Evolutionary conservation across 305 asterid species (phyloP), one percentile per base, ranked within the genome.

Genomic region (Ruellia speciosa): DNA sequence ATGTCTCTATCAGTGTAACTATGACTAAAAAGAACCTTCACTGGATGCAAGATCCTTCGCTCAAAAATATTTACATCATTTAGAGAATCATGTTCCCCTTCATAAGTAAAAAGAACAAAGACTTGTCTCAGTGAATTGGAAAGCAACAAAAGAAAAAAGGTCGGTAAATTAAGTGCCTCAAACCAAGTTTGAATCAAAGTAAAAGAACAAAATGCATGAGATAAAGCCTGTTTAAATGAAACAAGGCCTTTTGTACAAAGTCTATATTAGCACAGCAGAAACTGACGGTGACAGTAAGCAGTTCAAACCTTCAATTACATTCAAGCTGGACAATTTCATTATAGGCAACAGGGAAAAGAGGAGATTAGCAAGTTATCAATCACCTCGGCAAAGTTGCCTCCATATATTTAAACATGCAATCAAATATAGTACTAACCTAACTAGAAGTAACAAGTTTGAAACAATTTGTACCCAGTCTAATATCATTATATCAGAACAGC

Each of bases 1-100:
- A 51, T 50, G 19, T 66, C 71, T 75, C 87, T 71, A 86, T 83
- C 94, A 83, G 95, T 75, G 94, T 87, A 84, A 87, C 96, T 82
- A 87, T 80, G 90, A 87, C 87, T 66, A 77, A 7, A 62, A 43
- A 80, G 73, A 71, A 72, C 9, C 79, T 31, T 82, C 90, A 84
- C 43, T 37, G 85, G 90, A 77, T 49, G 59, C 45, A 24, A 64
- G 52, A 66, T 81, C 96, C 86, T 59, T 80, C 73, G 66, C 89
- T 62, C 75, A 37, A 39, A 17, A 14, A 18, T 65, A 61, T 33
- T 15, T 9, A 74, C 88, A 77, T 82, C 88, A 80, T 63, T 43
- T 68, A 76, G 87, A 66, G 75, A 71, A 65, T 62, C 73, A 66
- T 33, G 63, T 9, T 8, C 14, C 24, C 63, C 63, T 40, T 58